A percentile compares a stretch with the other conserved stretches of the same genome.
phyloP scores from a whole-genome alignment of 2,329 filamentous ascomycete species.

The Sporothrix brasiliensis region DNA sequence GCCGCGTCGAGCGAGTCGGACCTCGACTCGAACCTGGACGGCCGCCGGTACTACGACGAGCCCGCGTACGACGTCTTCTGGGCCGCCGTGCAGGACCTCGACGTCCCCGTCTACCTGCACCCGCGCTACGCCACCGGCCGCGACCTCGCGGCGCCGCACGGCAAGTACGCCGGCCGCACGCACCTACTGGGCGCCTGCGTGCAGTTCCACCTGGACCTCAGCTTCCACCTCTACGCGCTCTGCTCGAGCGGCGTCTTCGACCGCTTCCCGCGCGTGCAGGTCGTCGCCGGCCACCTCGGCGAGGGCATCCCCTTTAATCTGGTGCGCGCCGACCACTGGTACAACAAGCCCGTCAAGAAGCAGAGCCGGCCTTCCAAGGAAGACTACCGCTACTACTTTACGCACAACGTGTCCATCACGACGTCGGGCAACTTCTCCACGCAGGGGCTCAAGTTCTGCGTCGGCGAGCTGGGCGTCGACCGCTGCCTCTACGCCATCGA shows the following conservation, averaged over 20 bases:
- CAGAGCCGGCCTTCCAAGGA: conserved; percentile 45
- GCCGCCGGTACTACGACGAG: conserved; percentile 42
- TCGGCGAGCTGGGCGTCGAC: conserved; percentile 46
- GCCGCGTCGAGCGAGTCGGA: not conserved
- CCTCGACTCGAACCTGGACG: not conserved
- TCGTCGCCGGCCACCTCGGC: conserved; percentile 50
- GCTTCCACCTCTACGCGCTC: conserved; percentile 52
- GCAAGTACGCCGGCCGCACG: conserved; percentile 41
- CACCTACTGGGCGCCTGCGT: conserved; percentile 45
- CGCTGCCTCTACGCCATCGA: conserved; percentile 49
- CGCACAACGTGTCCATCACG: conserved; percentile 48
- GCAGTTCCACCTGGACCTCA: conserved; percentile 49
- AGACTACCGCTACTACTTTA: conserved; percentile 48
- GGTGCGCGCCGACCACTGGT: conserved; percentile 48
- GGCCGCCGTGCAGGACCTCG: conserved; percentile 41
- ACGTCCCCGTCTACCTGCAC: conserved; percentile 45
- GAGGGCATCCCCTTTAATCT: conserved; percentile 52
- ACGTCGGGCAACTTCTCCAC: conserved; percentile 50
- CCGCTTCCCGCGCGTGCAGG: conserved; percentile 46
- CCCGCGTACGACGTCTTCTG: conserved; percentile 42
- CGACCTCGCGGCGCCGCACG: conserved; percentile 38
- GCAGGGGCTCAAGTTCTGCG: conserved; percentile 46
- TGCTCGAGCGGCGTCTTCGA: conserved; percentile 50
- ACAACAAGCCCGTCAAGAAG: conserved; percentile 49
- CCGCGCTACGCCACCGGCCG: conserved; percentile 41